phyloP scores from a whole-genome alignment of 1,139 yeast genomes.

The Taphrina flavorubra region DNA sequence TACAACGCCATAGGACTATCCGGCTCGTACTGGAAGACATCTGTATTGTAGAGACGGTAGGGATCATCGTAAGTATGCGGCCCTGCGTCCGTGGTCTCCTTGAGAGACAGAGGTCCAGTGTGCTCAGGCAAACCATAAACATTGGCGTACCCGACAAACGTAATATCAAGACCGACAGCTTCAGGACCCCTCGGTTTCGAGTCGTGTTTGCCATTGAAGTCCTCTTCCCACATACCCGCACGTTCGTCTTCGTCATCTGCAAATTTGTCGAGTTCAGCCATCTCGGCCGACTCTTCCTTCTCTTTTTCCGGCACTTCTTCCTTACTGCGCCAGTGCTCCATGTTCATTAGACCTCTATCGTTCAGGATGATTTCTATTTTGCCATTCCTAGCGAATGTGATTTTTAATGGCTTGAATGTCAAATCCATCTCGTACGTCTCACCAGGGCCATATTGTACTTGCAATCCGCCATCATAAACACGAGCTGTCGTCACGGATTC shows the following conservation, averaged over 20 bases:
- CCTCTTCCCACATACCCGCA: slow-evolving; percentile 55
- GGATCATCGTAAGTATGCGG: slow-evolving; percentile 63
- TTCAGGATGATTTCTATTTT: slow-evolving; percentile 64
- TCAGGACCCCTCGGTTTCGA: slow-evolving; percentile 83
- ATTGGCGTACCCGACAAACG: slow-evolving; percentile 64
- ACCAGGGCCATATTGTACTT: slow-evolving; percentile 56
- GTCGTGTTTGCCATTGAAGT: slow-evolving; percentile 56
- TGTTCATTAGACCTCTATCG: slow-evolving; percentile 69
- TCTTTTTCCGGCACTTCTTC: slow-evolving; percentile 46
- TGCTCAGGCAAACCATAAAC: slow-evolving; percentile 96
- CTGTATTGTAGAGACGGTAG: slow-evolving; percentile 87
- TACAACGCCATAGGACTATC: slow-evolving; percentile 88
- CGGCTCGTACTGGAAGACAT: slow-evolving; percentile 88
- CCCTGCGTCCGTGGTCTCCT: slow-evolving; percentile 61
- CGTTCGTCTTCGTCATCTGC: slow-evolving; percentile 44
- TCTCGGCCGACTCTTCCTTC: slow-evolving; percentile 49
- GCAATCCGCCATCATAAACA: slow-evolving; percentile 45
- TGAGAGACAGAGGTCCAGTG: slow-evolving; percentile 75
- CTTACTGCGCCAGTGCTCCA: slow-evolving; percentile 71
- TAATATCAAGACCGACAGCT: slow-evolving; percentile 77
- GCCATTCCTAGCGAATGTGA: slow-evolving; percentile 58
- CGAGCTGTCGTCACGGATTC: slow-evolving; percentile 38
- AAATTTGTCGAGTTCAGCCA: slow-evolving; percentile 37
- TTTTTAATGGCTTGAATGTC: slow-evolving; percentile 59
- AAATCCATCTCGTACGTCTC: slow-evolving; percentile 55